Conservation (phyloP, 1,284 basidiomycete species). For the Taiwanofungus camphoratus region DNA sequence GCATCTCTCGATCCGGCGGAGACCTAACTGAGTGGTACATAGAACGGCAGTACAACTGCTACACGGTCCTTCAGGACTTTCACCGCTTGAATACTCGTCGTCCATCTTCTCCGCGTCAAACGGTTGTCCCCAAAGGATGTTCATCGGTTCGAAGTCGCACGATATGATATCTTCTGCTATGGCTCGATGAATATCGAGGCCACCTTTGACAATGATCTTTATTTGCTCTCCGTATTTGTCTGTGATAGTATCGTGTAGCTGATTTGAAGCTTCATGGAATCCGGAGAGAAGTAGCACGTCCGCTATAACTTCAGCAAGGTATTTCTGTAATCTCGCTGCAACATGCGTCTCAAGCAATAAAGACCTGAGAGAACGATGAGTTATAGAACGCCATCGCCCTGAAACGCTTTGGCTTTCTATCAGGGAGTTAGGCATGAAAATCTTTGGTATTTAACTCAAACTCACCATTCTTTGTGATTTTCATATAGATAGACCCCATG, state of each 20-base stretch:
- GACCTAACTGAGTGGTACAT: background rate
- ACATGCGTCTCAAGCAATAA: background rate
- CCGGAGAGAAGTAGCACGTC: background rate
- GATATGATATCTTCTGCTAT: conserved; percentile 42
- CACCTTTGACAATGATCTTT: background rate
- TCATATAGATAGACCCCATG: background rate
- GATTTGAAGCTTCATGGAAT: too few relatives aligned
- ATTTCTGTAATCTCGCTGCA: background rate
- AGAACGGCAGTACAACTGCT: background rate
- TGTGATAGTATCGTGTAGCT: background rate
- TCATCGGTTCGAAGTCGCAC: conserved; percentile 37
- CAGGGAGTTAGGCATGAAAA: background rate
- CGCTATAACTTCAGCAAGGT: background rate
- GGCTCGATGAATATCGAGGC: conserved; percentile 38
- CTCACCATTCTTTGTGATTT: background rate
- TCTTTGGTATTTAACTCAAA: background rate
- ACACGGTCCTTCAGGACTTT: background rate
- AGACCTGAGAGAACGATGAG: background rate
- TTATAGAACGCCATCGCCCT: background rate
- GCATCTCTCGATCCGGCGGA: background rate
- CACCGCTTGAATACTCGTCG: conserved; percentile 26
- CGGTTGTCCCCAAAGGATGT: conserved; percentile 27
- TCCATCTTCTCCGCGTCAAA: conserved; percentile 40
- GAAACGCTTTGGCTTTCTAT: background rate
- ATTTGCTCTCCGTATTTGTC: background rate